These are phyloP conservation scores for Talaromyces amestolkiae DNA, from an alignment of 2,329 filamentous ascomycete species.

Conservation along the genomic window DNA sequence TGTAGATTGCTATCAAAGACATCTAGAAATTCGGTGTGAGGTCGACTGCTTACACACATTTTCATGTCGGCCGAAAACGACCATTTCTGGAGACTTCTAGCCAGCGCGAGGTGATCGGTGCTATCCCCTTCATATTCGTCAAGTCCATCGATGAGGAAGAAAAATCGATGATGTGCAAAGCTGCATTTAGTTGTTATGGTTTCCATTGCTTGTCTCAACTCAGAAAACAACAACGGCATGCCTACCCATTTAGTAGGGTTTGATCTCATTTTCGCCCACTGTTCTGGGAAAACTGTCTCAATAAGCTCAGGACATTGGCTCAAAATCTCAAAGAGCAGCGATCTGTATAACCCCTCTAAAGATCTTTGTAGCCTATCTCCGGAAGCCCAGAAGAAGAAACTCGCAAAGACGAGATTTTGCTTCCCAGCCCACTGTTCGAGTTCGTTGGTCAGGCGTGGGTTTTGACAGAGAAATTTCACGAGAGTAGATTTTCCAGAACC, in stretches of 20 bases:
- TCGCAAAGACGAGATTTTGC: slow-evolving; percentile 30
- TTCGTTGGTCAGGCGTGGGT: slow-evolving; percentile 26
- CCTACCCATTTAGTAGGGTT: not conserved
- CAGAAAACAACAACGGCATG: not conserved
- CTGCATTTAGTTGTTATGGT: not conserved
- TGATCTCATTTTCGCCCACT: slow-evolving; percentile 7
- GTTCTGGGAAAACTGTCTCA: slow-evolving; percentile 19
- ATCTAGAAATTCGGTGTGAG: slow-evolving; percentile 11
- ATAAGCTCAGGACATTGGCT: slow-evolving; percentile 33
- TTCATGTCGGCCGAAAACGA: slow-evolving; percentile 14
- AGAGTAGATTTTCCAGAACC: slow-evolving; percentile 50
- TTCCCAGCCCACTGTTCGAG: slow-evolving; percentile 37
- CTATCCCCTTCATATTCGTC: slow-evolving; percentile 24
- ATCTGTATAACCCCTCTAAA: slow-evolving; percentile 40
- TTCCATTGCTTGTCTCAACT: slow-evolving; percentile 18
- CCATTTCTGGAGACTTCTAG: slow-evolving; percentile 14
- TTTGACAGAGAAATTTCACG: slow-evolving; percentile 44
- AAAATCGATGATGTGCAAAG: slow-evolving; percentile 19
- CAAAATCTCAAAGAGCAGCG: slow-evolving; percentile 37
- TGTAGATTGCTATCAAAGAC: slow-evolving; percentile 14
- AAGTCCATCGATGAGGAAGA: slow-evolving; percentile 24
- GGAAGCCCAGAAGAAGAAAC: slow-evolving; percentile 45
- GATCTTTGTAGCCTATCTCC: slow-evolving; percentile 43
- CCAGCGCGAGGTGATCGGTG: slow-evolving; percentile 17
- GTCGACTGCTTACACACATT: slow-evolving; percentile 19